Conservation (phyloP, 139 green algal species). For the Picochlorum sp. region DNA sequence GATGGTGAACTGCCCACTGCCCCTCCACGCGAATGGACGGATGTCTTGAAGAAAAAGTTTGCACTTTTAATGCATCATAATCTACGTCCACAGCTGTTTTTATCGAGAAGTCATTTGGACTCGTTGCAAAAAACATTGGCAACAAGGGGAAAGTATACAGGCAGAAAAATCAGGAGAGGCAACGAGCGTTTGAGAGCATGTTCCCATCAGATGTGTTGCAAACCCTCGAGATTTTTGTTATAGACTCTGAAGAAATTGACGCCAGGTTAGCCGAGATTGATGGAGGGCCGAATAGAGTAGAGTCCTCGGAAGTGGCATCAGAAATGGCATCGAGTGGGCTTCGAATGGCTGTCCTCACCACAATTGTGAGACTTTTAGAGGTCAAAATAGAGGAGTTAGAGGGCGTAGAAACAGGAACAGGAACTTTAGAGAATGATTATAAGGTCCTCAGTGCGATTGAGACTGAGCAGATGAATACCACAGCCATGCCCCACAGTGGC, state of each 20-base stretch:
- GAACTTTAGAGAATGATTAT: constrained; percentile 41
- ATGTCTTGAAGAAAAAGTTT: constrained; percentile 22
- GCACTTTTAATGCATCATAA: constrained; percentile 15
- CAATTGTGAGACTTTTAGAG: constrained; percentile 61
- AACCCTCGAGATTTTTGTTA: constrained; percentile 52
- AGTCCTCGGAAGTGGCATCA: not conserved
- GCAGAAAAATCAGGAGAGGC: not conserved
- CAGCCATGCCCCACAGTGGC: not conserved
- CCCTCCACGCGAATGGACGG: constrained; percentile 39
- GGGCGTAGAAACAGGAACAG: constrained; percentile 46
- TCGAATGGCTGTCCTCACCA: constrained; percentile 59
- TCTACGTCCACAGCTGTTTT: constrained; percentile 44
- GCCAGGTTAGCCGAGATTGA: constrained; percentile 7
- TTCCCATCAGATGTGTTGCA: constrained; percentile 35
- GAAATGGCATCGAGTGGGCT: constrained; percentile 35
- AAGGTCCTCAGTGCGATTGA: constrained; percentile 26
- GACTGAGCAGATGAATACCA: constrained; percentile 4
- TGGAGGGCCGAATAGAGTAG: not conserved
- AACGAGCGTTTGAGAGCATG: not conserved
- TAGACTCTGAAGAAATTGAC: constrained; percentile 45
- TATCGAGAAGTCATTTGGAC: constrained; percentile 24
- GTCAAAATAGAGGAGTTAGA: constrained; percentile 53
- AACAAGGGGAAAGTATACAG: not conserved
- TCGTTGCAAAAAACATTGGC: not conserved
- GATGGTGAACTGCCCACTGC: constrained; percentile 58